A percentile compares a stretch with the other conserved stretches of the same genome.
Conservation (phyloP, 2,329 filamentous ascomycete species). For the Fusarium nygamai region DNA sequence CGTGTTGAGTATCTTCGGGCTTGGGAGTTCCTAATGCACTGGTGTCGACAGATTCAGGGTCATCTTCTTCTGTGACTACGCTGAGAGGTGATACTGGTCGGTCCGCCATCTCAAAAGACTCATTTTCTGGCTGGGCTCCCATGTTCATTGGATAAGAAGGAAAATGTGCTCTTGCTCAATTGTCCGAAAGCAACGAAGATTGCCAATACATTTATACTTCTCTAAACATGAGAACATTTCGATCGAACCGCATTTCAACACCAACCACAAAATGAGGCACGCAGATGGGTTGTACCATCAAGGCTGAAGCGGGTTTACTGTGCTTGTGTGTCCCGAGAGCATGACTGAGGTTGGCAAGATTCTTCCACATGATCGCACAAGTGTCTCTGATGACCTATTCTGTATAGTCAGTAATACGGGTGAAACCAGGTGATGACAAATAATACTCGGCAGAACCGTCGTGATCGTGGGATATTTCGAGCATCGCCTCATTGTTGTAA, state of each 20-base stretch:
- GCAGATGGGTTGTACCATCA: not conserved
- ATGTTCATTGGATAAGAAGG: not conserved
- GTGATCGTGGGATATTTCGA: not conserved
- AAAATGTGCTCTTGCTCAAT: not conserved
- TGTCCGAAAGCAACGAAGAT: not conserved
- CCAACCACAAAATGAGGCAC: not conserved
- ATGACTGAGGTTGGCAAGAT: not conserved
- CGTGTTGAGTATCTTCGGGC: not conserved
- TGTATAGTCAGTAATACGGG: conserved; percentile 1
- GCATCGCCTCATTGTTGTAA: not conserved
- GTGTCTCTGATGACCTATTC: not conserved
- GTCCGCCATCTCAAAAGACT: not conserved
- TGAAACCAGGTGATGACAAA: conserved; percentile 4
- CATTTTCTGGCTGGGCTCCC: not conserved
- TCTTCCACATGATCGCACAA: conserved; percentile 11
- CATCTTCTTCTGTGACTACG: not conserved
- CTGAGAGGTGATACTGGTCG: not conserved
- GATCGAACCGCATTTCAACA: not conserved
- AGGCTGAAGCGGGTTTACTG: not conserved
- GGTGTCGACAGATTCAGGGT: not conserved
- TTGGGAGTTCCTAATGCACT: not conserved
- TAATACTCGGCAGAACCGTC: not conserved
- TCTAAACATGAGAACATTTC: not conserved
- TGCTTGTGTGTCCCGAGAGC: conserved; percentile 11
- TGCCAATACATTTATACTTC: not conserved